Conservation (phyloP, 306 rosid species). For the Castanea sativa region DNA sequence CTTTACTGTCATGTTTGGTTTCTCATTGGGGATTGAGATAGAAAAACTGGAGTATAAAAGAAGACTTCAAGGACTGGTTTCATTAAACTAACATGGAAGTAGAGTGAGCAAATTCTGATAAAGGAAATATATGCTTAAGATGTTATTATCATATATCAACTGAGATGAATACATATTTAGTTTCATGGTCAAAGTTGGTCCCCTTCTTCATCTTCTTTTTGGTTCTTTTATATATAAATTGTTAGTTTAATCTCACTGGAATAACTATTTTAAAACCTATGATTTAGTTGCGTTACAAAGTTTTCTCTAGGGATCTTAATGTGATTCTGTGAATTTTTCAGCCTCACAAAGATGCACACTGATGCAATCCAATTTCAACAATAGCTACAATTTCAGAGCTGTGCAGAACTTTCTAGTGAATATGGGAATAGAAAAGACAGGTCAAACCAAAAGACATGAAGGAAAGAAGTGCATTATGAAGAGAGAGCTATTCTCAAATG, state of each 20-base stretch:
- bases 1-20: no score
- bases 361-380: conserved; percentile 29
- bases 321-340: conserved; percentile 40
- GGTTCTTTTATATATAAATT: neutral
- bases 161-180: neutral
- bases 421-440: conserved; percentile 91
- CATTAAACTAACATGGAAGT: neutral
- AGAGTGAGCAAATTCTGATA: neutral
- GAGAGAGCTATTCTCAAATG: conserved; percentile 88
- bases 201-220: neutral
- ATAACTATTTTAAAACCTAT: neutral
- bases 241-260: neutral
- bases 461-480: conserved; percentile 65
- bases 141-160: neutral
- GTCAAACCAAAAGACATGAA: conserved; percentile 58
- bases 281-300: neutral
- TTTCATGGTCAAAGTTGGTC: neutral
- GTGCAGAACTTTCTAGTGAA: conserved; percentile 76
- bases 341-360: conserved; percentile 47
- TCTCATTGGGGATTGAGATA: no score
- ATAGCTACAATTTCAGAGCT: conserved; percentile 66
- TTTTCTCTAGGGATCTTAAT: neutral
- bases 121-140: neutral
- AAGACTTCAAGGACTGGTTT: neutral
- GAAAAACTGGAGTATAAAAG: neutral